phyloP scores from a whole-genome alignment of 2,329 filamentous ascomycete species.

The Bipolaris gigantea region DNA sequence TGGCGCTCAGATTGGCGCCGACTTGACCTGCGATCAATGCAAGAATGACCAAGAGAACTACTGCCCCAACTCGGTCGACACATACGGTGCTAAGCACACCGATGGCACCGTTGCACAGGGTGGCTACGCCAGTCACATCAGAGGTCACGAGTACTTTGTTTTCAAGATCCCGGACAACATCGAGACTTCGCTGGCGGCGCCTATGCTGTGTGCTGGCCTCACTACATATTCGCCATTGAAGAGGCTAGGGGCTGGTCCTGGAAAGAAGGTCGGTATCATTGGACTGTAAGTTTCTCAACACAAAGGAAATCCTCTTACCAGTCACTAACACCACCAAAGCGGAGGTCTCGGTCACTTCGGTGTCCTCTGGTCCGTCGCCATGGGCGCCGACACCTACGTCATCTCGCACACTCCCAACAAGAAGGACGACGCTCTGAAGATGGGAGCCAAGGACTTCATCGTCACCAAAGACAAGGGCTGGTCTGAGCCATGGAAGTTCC shows the following conservation, averaged over 20 bases:
- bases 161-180: conserved; percentile 78
- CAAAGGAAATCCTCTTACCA: not conserved
- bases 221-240: conserved; percentile 79
- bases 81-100: conserved; percentile 54
- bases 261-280: conserved; percentile 77
- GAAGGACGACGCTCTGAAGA: conserved; percentile 61
- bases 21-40: conserved; percentile 55
- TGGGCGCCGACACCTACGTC: conserved; percentile 64
- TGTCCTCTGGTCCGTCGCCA: conserved; percentile 53
- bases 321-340: conserved; percentile 27
- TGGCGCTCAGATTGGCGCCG: conserved; percentile 54
- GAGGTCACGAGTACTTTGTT: conserved; percentile 75
- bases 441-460: conserved; percentile 65
- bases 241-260: conserved; percentile 72
- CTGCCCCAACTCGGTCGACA: conserved; percentile 54
- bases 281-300: conserved; percentile 55
- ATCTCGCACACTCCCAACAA: conserved; percentile 63
- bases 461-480: conserved; percentile 60
- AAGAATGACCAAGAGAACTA: conserved; percentile 58
- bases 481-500: conserved; percentile 58
- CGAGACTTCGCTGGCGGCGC: conserved; percentile 63
- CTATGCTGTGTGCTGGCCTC: conserved; percentile 83
- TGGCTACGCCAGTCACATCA: conserved; percentile 68
- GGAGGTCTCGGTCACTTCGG: conserved; percentile 56
- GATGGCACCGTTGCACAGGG: conserved; percentile 67